Conservation (phyloP, 1,139 yeast species). For the Saccharomyces pastorianus region DNA sequence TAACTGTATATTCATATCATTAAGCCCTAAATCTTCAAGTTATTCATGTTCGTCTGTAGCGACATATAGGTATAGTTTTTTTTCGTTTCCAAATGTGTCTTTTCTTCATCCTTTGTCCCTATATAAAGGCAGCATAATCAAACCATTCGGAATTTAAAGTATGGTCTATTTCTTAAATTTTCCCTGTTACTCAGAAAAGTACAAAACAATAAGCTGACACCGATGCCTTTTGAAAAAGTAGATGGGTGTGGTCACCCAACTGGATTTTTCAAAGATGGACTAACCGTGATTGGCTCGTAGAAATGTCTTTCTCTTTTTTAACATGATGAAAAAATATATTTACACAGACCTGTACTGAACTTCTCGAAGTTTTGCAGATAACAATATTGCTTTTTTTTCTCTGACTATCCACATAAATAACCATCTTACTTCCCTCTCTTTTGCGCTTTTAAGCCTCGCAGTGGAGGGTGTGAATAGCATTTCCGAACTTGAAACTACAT, state of each 20-base stretch:
- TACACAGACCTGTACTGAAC: constrained; percentile 42
- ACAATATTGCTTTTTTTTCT: constrained; percentile 32
- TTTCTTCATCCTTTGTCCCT: not conserved
- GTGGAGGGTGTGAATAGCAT: too few relatives aligned
- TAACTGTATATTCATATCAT: not conserved
- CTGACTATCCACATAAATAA: constrained; percentile 6
- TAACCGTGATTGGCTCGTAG: too few relatives aligned
- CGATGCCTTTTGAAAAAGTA: not conserved
- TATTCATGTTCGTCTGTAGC: not conserved
- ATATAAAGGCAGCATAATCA: not conserved
- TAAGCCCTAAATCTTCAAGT: not conserved
- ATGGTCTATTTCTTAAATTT: too few relatives aligned
- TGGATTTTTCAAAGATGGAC: not conserved
- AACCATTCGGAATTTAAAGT: too few relatives aligned
- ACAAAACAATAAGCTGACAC: too few relatives aligned
- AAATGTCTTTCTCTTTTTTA: constrained; percentile 1
- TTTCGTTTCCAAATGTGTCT: not conserved
- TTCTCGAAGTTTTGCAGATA: constrained; percentile 31
- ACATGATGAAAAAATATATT: constrained; percentile 35
- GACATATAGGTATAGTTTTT: not conserved
- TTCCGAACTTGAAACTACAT: too few relatives aligned
- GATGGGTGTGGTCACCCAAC: not conserved
- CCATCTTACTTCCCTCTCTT: too few relatives aligned
- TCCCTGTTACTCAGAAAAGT: too few relatives aligned
- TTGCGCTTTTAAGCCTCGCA: too few relatives aligned